Evolutionary conservation across 495 filamentous ascomycete species (phyloP), one percentile per base, ranked within the genome.

Genomic region (Halenospora varia): DNA sequence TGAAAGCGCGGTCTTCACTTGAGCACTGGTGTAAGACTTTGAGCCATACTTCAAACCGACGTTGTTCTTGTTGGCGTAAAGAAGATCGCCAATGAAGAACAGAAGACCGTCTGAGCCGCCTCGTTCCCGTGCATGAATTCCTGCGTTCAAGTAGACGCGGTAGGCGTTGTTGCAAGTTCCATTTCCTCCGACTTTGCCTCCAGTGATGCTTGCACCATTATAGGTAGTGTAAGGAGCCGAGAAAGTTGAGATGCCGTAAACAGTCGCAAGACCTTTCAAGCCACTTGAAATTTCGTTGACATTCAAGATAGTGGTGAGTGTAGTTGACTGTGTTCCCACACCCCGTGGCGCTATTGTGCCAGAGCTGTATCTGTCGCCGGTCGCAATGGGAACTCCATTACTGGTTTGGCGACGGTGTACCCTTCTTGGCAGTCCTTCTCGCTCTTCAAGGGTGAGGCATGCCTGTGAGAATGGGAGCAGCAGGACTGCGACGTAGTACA

Each of bases 11-110:
- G 50, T 65, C 56, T 66, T 65, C 48, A 76, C 73, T 42, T 76
- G 62, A 2, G 64, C 61, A 59, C 68, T 61, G 51, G 67, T 73
- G 60, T 75, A 77, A 3, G 69, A 50, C 48, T 69, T 67, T 11
- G 59, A 55, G 46, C 73, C 75, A 60, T 74, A 77, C 0, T 62
- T 69, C 2, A 77, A 63, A 26, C 73, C 73, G 25, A 20, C 53
- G 17, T 64, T 56, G 51, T 63, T 57, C 59, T 67, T 65, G 60
- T 71, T 65, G 48, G 73, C 73, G 19, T 63, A 63, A 11, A 74
- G 57, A 25, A 74, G 65, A 51, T 74, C 71, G n/a, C 61, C 59
- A 42, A 71, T 61, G 56, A 67, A 74, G 64, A 69, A 71, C 25
- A 74, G 56, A 0, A 74, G 61, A 42, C 63, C 62, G 52, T 74